Percentiles rank a stretch among this genome's conserved stretches.
Evolutionary conservation across 169 alveolate genomes (phyloP).

Genomic region (Amoebophrya sp.): DNA sequence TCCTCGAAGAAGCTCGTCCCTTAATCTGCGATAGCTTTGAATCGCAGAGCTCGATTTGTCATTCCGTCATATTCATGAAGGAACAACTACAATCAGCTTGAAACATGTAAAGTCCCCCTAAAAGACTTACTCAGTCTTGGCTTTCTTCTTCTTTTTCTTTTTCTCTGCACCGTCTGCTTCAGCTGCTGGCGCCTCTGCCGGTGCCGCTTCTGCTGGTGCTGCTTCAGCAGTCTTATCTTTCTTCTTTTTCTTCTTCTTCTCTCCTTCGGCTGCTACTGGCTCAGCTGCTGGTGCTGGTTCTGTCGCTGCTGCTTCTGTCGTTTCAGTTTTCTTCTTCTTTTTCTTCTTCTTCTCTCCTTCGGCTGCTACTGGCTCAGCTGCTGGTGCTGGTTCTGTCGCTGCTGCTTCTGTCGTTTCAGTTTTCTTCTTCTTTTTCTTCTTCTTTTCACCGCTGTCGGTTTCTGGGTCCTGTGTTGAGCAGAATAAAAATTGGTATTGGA

Average conservation of each 20-base stretch:
- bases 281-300: no score
- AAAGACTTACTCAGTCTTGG: no score
- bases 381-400: no score
- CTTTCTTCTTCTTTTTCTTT: not conserved
- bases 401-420: not conserved
- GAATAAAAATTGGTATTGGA: no score
- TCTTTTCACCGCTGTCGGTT: not conserved
- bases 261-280: not conserved
- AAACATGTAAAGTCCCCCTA: no score
- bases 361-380: not conserved
- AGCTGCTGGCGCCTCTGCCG: not conserved
- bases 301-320: not conserved
- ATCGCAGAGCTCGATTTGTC: no score
- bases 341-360: not conserved
- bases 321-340: not conserved
- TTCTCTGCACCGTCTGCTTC: not conserved
- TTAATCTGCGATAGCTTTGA: no score
- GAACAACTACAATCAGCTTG: no score
- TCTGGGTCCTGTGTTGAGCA: not conserved
- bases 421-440: not conserved
- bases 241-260: not conserved
- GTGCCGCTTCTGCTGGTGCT: not conserved
- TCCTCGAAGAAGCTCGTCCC: no score
- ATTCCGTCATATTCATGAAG: no score
- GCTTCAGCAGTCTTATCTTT: not conserved